Percentiles rank a stretch among this genome's conserved stretches.
These are phyloP conservation scores for Trypanosoma mega DNA, from an alignment of 208 protist genomes.

Conservation along the genomic window DNA sequence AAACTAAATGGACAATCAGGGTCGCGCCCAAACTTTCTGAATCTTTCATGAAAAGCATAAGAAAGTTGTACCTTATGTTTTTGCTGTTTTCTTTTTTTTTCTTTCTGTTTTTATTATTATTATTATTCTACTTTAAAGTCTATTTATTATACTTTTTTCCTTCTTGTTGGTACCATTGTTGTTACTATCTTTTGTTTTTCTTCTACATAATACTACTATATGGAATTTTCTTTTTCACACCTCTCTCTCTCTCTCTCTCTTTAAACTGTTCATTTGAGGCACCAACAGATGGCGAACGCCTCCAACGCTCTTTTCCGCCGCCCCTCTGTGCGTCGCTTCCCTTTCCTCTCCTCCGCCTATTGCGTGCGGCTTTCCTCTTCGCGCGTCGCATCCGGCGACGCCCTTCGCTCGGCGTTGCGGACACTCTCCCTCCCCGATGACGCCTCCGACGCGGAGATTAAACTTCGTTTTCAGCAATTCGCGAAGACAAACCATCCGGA, in stretches of 20 bases:
- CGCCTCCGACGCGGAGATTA: conserved; percentile 63
- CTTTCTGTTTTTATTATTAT: conserved; percentile 22
- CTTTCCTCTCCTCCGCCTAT: too few relatives aligned
- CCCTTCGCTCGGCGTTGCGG: conserved; percentile 41
- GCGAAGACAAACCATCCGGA: conserved; percentile 66
- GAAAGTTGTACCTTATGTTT: background rate
- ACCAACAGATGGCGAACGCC: too few relatives aligned
- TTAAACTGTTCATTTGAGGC: background rate
- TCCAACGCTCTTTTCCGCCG: too few relatives aligned
- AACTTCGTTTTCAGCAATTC: conserved; percentile 46
- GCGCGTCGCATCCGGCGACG: conserved; percentile 32
- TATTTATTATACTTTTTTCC: background rate
- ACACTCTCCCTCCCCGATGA: conserved; percentile 34
- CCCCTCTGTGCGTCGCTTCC: too few relatives aligned
- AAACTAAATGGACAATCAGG: too few relatives aligned
- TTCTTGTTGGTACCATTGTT: background rate
- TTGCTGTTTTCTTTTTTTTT: conserved; percentile 10
- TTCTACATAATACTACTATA: background rate
- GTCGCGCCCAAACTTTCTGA: too few relatives aligned
- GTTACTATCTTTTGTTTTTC: conserved; percentile 23
- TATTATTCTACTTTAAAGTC: background rate
- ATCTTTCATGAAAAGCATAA: too few relatives aligned
- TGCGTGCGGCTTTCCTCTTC: too few relatives aligned
- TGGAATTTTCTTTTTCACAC: background rate
- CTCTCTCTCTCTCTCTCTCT: background rate